Base-by-base conservation (phyloP, 768 basidiomycete genomes). In the Pisolithus marmoratus region DNA sequence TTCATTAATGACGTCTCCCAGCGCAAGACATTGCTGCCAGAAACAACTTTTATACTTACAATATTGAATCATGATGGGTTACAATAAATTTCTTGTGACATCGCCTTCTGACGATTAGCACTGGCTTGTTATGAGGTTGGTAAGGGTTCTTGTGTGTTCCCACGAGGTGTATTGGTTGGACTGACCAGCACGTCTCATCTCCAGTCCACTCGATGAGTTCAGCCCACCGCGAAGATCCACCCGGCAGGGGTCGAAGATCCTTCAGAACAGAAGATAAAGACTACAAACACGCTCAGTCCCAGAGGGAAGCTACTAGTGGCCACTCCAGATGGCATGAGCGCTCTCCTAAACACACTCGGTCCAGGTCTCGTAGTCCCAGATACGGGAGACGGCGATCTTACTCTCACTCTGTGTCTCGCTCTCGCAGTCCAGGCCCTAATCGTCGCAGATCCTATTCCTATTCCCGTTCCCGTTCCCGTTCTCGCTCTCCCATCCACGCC, bases 401-500 rank as follows among this genome's bases (percentile, higher is more conserved):
- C n/a, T 51, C 53, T n/a, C 50, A 31, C 7, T 46, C 27, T 29
- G 8, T 17, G 12, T 49, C 55, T 46, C 61, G 38, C 34, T 58
- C 66, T 14, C 64, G 27, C 24, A 41, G 51, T 29, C 55, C 34
- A 34, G 11, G 63, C 5, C 58, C 54, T 17, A 50, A 56, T 49
- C 58, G 57, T 31, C 45, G n/a, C 27, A 46, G 45, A 46, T 15
- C 17, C 5, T 27, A 27, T 17, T 44, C 43, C 26, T 11, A 12
- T 23, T 44, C 43, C 29, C 45, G 45, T 46, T 58, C 66, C 29
- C 45, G 45, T 46, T 58, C 66, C 17, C 52, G 61, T 48, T 65
- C 68, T 34, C 59, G 60, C 51, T 69, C 67, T 29, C 53, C 53
- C 41, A 57, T 57, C 47, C 63, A 54, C 19, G 45, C 44, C 31